phyloP scores from a whole-genome alignment of 495 filamentous ascomycete genomes.

The Neurospora sp. region DNA sequence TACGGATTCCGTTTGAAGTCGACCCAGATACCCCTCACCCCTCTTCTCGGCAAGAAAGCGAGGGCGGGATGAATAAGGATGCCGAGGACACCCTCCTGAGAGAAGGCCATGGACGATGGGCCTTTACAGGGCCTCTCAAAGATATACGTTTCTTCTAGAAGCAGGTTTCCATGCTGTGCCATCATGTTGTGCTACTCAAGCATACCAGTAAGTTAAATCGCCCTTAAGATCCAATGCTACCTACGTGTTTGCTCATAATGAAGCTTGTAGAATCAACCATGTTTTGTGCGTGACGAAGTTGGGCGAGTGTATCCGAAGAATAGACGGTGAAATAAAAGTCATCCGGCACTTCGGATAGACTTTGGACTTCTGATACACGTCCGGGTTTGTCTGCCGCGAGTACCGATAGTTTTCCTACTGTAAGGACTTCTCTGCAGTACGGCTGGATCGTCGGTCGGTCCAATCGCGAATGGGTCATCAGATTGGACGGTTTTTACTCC shows the following conservation, averaged over 20 bases:
- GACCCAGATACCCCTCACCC: not conserved
- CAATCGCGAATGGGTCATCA: not conserved
- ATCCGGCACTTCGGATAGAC: not conserved
- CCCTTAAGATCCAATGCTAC: not conserved
- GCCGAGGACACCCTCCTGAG: not conserved
- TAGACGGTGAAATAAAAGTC: not conserved
- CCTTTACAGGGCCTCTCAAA: not conserved
- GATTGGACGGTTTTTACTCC: not conserved
- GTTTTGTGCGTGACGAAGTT: not conserved
- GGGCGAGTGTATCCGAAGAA: not conserved
- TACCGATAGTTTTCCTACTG: not conserved
- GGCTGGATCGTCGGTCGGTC: not conserved
- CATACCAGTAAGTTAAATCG: not conserved
- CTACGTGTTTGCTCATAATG: not conserved
- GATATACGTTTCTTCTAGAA: not conserved
- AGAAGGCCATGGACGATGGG: not conserved
- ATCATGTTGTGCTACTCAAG: not conserved
- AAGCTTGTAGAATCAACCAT: not conserved
- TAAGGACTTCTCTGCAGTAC: not conserved
- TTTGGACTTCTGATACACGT: not conserved
- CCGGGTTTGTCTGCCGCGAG: not conserved
- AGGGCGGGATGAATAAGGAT: not conserved
- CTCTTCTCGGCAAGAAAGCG: not conserved
- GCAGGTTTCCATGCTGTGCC: not conserved
- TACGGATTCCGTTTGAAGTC: not conserved